Conservation (phyloP, 768 basidiomycete genomes). For the Amanita exitialis region DNA sequence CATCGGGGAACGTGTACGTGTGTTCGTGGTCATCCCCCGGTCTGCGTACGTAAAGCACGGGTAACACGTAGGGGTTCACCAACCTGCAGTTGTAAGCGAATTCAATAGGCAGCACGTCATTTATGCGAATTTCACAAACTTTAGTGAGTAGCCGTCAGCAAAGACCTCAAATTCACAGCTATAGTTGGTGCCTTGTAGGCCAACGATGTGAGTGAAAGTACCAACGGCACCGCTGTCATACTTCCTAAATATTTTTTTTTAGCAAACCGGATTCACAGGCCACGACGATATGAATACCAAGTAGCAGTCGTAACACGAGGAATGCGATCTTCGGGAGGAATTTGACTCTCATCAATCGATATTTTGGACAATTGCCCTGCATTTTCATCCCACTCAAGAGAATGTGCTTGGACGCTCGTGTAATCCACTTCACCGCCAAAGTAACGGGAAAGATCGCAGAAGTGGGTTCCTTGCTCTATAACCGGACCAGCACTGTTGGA, state of each 20-base stretch:
- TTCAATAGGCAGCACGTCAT: constrained; percentile 1
- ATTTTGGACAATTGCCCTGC: constrained; percentile 81
- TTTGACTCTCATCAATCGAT: constrained; percentile 74
- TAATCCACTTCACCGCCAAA: constrained; percentile 96
- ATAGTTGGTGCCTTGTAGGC: constrained; percentile 88
- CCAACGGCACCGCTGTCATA: constrained; percentile 94
- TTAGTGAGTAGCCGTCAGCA: constrained; percentile 86
- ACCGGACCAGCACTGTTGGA: constrained; percentile 61
- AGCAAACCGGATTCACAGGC: not conserved
- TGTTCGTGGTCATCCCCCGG: constrained; percentile 77
- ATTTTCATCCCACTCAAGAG: constrained; percentile 87
- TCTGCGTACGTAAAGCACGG: constrained; percentile 76
- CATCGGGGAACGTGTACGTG: constrained; percentile 60
- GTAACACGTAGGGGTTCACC: constrained; percentile 90
- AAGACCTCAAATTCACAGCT: constrained; percentile 92
- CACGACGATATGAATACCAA: constrained; percentile 38
- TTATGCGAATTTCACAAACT: constrained; percentile 30
- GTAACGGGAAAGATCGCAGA: constrained; percentile 94
- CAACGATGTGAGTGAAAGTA: constrained; percentile 81
- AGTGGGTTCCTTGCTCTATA: constrained; percentile 92
- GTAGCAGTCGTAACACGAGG: constrained; percentile 89
- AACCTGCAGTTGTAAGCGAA: constrained; percentile 32
- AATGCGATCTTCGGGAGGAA: constrained; percentile 81
- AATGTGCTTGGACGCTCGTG: constrained; percentile 68
- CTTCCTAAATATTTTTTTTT: constrained; percentile 46